Base-by-base conservation (phyloP, 768 basidiomycete species). In the Phylloporus sp. region DNA sequence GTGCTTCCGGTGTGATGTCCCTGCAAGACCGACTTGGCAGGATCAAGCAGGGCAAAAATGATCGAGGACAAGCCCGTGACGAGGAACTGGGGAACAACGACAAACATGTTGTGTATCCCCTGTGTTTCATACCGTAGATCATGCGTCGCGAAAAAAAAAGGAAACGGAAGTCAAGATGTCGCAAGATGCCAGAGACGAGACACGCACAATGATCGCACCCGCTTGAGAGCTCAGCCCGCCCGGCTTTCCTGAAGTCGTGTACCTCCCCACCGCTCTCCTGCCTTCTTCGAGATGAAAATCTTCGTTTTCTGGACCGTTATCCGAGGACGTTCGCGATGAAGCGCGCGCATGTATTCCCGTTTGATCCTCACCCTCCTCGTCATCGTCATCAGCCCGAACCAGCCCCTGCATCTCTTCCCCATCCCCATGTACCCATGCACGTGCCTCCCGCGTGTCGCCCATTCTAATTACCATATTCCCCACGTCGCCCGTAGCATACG, bases 91-190 rank as follows among this genome's bases (percentile, higher is more conserved):
- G 95, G 95, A 7, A 96, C 70, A 48, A 97, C 95, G 51, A 98
- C 73, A 66, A 88, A 95, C 48, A 96, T 79, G 59, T 96, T 97
- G 67, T 97, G 93, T 42, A 97, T 95, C 32, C 95, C 93, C 90
- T 92, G 50, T n/a, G n/a, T n/a, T n/a, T n/a, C n/a, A n/a, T n/a
- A n/a, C n/a, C n/a, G n/a, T n/a, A n/a, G n/a, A n/a, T n/a, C n/a
- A n/a, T n/a, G n/a, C n/a, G n/a, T n/a, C n/a, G n/a, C n/a, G n/a
- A n/a, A n/a, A n/a, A n/a, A n/a, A n/a, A 11, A 27, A 27, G 6
- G 15, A 31, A 18, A 7, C 5, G 23, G 13, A 20, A 44, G 18
- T 27, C 23, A 37, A 40, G 15, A 42, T 44, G 21, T 23, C 22
- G 21, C 31, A 37, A 36, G n/a, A n/a, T n/a, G n/a, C n/a, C n/a